phyloP scores from a whole-genome alignment of 2,329 filamentous ascomycete genomes.

The Penicillium rolfsii region DNA sequence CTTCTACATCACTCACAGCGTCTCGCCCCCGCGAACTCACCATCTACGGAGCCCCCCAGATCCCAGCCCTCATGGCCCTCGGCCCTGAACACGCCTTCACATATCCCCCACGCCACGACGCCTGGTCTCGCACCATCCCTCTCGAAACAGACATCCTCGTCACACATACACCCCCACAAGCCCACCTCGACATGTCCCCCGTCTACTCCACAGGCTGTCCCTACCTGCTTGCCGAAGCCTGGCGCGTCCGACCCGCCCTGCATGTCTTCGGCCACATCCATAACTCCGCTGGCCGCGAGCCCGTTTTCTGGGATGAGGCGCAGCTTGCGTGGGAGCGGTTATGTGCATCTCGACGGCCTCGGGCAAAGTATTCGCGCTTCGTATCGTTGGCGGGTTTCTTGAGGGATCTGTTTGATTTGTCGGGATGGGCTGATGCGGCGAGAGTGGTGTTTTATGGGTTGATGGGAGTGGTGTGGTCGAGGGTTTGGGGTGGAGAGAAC shows the following conservation, averaged over 20 bases:
- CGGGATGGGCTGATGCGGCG: slow-evolving; percentile 53
- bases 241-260: slow-evolving; percentile 72
- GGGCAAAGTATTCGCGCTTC: slow-evolving; percentile 31
- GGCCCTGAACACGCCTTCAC: slow-evolving; percentile 75
- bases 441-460: slow-evolving; percentile 58
- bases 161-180: slow-evolving; percentile 77
- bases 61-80: slow-evolving; percentile 70
- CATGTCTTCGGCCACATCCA: slow-evolving; percentile 89
- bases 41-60: slow-evolving; percentile 80
- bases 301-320: slow-evolving; percentile 73
- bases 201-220: slow-evolving; percentile 70
- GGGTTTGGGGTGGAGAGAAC: slow-evolving; percentile 59
- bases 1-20: slow-evolving; percentile 49
- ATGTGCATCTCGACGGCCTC: slow-evolving; percentile 44
- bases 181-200: slow-evolving; percentile 63
- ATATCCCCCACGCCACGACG: slow-evolving; percentile 66
- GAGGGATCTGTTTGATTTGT: slow-evolving; percentile 42
- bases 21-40: slow-evolving; percentile 62
- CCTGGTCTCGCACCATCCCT: slow-evolving; percentile 74
- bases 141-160: slow-evolving; percentile 74
- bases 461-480: slow-evolving; percentile 62
- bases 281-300: slow-evolving; percentile 70
- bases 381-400: slow-evolving; percentile 34
- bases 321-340: slow-evolving; percentile 74
- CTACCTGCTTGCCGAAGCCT: slow-evolving; percentile 70